These are phyloP conservation scores for Ceratocystis colombiana DNA, from an alignment of 2,329 filamentous ascomycete species.

Conservation along the genomic window DNA sequence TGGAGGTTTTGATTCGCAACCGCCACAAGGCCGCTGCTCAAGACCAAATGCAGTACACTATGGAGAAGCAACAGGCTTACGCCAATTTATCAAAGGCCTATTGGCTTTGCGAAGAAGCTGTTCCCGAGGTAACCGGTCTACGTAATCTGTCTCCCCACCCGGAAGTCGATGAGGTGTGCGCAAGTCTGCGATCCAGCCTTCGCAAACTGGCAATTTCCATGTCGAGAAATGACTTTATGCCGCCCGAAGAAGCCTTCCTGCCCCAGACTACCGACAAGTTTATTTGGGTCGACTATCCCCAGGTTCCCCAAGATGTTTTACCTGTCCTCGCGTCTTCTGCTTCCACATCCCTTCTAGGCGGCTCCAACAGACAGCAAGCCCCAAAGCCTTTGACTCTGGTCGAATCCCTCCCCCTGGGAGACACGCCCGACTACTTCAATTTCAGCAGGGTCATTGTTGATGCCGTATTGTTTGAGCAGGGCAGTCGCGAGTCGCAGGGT, in stretches of 20 bases:
- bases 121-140: conserved; percentile 41
- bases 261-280: conserved; percentile 69
- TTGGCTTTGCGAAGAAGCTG: conserved; percentile 58
- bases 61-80: conserved; percentile 63
- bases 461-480: conserved; percentile 60
- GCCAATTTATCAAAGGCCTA: conserved; percentile 75
- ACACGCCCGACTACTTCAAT: conserved; percentile 62
- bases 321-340: conserved; percentile 48
- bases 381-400: conserved; percentile 42
- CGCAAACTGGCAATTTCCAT: conserved; percentile 71
- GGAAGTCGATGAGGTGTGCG: conserved; percentile 45
- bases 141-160: conserved; percentile 37
- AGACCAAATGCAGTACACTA: conserved; percentile 46
- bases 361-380: conserved; percentile 38
- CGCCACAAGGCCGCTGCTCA: conserved; percentile 42
- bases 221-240: conserved; percentile 70
- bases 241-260: conserved; percentile 57
- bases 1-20: conserved; percentile 62
- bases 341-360: conserved; percentile 38
- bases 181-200: conserved; percentile 53
- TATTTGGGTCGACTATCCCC: conserved; percentile 72
- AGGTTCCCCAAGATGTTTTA: conserved; percentile 59
- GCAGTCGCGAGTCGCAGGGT: conserved; percentile 54
- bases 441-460: conserved; percentile 70
- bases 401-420: conserved; percentile 65